These are phyloP conservation scores for Talaromyces piceae DNA, from an alignment of 2,329 filamentous ascomycete species.

Conservation along the genomic window DNA sequence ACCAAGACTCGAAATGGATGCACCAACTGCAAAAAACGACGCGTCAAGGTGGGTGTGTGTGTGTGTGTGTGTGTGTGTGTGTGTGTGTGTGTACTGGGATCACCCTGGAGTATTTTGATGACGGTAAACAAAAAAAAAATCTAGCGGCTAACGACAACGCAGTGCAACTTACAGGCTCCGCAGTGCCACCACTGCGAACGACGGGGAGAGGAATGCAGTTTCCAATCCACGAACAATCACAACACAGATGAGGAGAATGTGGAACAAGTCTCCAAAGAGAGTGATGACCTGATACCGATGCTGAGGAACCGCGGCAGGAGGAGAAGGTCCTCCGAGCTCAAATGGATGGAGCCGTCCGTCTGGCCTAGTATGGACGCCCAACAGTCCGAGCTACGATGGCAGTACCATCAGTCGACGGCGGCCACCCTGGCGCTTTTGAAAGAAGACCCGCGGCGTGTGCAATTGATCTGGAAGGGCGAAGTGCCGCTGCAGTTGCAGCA, in stretches of 20 bases:
- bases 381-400: constrained; percentile 8
- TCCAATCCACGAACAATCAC: constrained; percentile 5
- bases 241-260: background rate
- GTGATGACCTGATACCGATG: background rate
- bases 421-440: constrained; percentile 5
- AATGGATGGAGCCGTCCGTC: constrained; percentile 1
- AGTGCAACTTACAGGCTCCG: constrained; percentile 11
- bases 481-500: constrained; percentile 5
- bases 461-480: constrained; percentile 10
- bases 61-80: no score
- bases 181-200: constrained; percentile 12
- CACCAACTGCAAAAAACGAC: constrained; percentile 10
- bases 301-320: background rate
- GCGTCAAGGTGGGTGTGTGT: constrained; percentile 7
- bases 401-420: constrained; percentile 7
- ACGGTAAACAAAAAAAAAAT: no score
- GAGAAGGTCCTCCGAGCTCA: background rate
- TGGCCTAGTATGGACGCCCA: constrained; percentile 8
- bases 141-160: background rate
- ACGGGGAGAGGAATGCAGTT: constrained; percentile 12
- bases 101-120: background rate
- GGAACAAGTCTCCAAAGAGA: background rate
- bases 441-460: constrained; percentile 9
- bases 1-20: constrained; percentile 12
- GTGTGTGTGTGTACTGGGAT: no score